Percentiles rank a stretch among this genome's conserved stretches.
Evolutionary conservation across 352 stramenopile genomes (phyloP).

Genomic region (Pythium dissimile): DNA sequence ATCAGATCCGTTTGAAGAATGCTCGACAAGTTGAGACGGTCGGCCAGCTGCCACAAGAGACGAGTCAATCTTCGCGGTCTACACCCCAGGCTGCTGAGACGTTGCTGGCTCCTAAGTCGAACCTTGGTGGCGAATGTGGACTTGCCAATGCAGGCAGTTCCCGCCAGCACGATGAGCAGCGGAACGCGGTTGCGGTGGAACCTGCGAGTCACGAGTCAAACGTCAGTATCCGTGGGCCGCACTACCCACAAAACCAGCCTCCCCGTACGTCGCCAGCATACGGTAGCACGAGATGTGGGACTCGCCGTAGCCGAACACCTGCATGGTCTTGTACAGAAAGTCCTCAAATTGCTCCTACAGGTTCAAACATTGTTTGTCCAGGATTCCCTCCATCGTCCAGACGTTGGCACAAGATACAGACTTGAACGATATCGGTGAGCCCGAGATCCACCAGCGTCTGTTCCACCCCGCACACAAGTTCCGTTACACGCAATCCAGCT

Average conservation of each 20-base stretch:
- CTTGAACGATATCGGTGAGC: constrained; percentile 80
- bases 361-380: not conserved
- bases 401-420: constrained; percentile 9
- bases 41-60: constrained; percentile 46
- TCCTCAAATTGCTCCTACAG: constrained; percentile 84
- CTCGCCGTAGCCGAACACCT: constrained; percentile 86
- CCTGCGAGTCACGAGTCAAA: constrained; percentile 21
- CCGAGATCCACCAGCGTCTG: constrained; percentile 85
- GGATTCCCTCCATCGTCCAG: not conserved
- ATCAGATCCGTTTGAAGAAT: constrained; percentile 86
- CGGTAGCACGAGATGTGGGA: constrained; percentile 80
- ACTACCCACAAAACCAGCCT: no score
- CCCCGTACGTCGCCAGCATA: constrained; percentile 89
- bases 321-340: constrained; percentile 90
- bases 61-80: no score
- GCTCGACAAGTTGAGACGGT: constrained; percentile 84
- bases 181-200: constrained; percentile 84
- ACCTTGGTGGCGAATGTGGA: constrained; percentile 88
- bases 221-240: not conserved
- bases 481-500: not conserved
- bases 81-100: no score
- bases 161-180: constrained; percentile 80
- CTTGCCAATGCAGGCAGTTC: constrained; percentile 81
- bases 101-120: no score
- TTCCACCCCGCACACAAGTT: not conserved